phyloP scores from a whole-genome alignment of 2,329 filamentous ascomycete genomes.

The Pseudofabraea citricarpa region DNA sequence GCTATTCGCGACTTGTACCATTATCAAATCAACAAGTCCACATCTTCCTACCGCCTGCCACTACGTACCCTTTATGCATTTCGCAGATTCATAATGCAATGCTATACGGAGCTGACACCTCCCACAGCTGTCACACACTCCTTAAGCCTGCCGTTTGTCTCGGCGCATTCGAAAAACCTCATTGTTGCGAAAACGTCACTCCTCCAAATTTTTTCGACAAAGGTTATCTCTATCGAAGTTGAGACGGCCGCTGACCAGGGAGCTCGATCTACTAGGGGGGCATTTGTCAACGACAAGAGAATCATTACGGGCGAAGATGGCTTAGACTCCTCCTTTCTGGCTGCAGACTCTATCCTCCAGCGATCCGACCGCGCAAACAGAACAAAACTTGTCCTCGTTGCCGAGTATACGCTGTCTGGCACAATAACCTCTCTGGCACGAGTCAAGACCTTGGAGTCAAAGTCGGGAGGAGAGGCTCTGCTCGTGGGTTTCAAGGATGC shows the following conservation, averaged over 20 bases:
- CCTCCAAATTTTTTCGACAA: slow-evolving; percentile 82
- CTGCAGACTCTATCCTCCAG: slow-evolving; percentile 55
- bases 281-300: slow-evolving; percentile 44
- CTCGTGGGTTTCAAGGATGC: slow-evolving; percentile 84
- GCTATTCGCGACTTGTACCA: no score
- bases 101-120: slow-evolving; percentile 92
- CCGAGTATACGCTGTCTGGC: slow-evolving; percentile 79
- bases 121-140: slow-evolving; percentile 93
- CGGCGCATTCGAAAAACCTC: slow-evolving; percentile 73
- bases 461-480: slow-evolving; percentile 77
- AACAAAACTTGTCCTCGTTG: slow-evolving; percentile 77
- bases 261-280: slow-evolving; percentile 32
- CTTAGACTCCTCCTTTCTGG: slow-evolving; percentile 62
- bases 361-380: slow-evolving; percentile 60
- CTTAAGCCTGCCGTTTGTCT: slow-evolving; percentile 71
- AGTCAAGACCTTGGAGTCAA: slow-evolving; percentile 67
- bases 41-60: no score
- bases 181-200: slow-evolving; percentile 89
- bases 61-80: slow-evolving; percentile 6
- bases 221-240: slow-evolving; percentile 60
- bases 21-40: no score
- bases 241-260: slow-evolving; percentile 17
- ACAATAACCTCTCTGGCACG: slow-evolving; percentile 79
- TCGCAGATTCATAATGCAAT: slow-evolving; percentile 66
- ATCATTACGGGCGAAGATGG: slow-evolving; percentile 54